Conservation (phyloP, 164 flowering plant species). For the Stephania japonica region DNA sequence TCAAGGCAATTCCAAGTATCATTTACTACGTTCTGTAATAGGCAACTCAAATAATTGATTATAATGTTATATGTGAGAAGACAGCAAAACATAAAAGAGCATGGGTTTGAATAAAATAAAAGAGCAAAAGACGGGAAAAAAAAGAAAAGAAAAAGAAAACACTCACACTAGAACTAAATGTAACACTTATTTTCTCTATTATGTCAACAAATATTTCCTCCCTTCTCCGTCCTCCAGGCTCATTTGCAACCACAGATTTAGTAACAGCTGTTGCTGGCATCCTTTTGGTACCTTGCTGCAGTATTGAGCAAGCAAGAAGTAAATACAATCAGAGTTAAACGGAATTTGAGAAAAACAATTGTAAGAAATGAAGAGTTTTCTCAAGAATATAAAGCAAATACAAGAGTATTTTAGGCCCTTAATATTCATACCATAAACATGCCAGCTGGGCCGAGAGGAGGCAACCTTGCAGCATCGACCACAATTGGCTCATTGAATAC, state of each 20-base stretch:
- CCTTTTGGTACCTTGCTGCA: conserved; percentile 91
- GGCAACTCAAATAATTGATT: background rate
- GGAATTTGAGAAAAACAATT: background rate
- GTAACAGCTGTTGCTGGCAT: conserved; percentile 98
- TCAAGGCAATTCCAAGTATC: background rate
- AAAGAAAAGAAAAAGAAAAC: conserved; percentile 6
- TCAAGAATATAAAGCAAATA: background rate
- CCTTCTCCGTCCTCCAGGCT: conserved; percentile 81
- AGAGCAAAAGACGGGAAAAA: background rate
- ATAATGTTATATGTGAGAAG: background rate
- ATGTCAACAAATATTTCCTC: conserved; percentile 96
- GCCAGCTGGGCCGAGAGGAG: conserved; percentile 81
- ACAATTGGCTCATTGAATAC: conserved; percentile 91
- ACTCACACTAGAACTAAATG: conserved; percentile 96
- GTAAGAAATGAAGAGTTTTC: background rate
- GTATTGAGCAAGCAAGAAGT: conserved; percentile 13
- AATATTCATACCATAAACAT: conserved; percentile 68
- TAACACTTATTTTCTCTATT: conserved; percentile 87
- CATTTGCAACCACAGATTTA: conserved; percentile 93
- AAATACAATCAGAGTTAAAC: conserved; percentile 10
- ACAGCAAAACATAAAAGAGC: background rate
- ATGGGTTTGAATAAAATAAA: background rate
- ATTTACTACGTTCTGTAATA: background rate
- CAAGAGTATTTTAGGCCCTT: conserved; percentile 2
- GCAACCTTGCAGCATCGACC: conserved; percentile 70